Conservation (phyloP, 2,329 filamentous ascomycete genomes). For the Hysterium pulicare region DNA sequence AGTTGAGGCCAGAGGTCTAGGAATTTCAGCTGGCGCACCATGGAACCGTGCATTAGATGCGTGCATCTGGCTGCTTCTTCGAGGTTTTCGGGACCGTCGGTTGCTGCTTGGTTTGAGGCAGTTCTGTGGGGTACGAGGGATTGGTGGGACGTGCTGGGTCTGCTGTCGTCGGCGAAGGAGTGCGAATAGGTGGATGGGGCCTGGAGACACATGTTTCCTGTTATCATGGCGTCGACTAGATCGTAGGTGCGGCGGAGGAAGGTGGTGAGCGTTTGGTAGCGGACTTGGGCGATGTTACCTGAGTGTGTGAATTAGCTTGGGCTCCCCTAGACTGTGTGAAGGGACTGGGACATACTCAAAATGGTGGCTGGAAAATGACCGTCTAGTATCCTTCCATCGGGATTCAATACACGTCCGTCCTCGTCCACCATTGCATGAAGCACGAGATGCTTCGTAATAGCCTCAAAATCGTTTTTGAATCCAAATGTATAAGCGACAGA, state of each 20-base stretch:
- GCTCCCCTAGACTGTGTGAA: not conserved
- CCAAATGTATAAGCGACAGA: conserved; percentile 25
- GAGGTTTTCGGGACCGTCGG: not conserved
- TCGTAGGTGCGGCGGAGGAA: no score
- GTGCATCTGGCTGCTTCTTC: conserved; percentile 11
- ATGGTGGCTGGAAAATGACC: conserved; percentile 7
- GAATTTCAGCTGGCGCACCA: conserved; percentile 8
- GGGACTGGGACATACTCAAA: conserved; percentile 5
- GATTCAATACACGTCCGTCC: conserved; percentile 3
- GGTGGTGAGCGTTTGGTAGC: not conserved
- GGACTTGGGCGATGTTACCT: not conserved
- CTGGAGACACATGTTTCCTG: not conserved
- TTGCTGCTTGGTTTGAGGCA: no score
- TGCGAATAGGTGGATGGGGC: not conserved
- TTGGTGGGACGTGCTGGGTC: not conserved
- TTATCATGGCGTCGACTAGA: no score
- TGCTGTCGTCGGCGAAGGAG: not conserved
- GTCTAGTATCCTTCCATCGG: conserved; percentile 1
- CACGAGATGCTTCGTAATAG: conserved; percentile 12
- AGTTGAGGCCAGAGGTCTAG: conserved; percentile 10
- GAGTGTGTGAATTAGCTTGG: not conserved
- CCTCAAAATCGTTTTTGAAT: conserved; percentile 14
- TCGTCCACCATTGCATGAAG: conserved; percentile 6
- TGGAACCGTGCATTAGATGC: conserved; percentile 8
- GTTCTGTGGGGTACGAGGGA: no score